A percentile compares a stretch with the other conserved stretches of the same genome.
Evolutionary conservation across 257 asterid species (phyloP).

Genomic region (Solanum rostratum): DNA sequence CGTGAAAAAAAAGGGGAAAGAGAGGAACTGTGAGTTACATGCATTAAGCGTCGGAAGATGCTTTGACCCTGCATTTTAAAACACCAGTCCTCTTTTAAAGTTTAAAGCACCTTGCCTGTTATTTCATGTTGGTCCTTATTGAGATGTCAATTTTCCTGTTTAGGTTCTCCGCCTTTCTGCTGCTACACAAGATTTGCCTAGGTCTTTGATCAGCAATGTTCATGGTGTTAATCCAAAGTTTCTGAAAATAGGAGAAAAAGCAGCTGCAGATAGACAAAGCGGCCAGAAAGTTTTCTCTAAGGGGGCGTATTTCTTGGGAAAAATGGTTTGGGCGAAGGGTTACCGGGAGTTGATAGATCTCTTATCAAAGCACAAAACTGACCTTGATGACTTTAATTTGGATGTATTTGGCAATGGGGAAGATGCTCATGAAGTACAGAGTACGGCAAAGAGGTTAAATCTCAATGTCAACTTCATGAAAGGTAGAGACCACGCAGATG

Average conservation of each 20-base stretch:
- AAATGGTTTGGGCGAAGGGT: slow-evolving; percentile 99
- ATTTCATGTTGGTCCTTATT: not conserved
- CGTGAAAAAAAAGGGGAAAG: not conserved
- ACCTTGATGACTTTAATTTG: slow-evolving; percentile 80
- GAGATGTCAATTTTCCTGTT: slow-evolving; percentile 1
- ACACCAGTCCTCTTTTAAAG: not conserved
- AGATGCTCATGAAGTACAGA: slow-evolving; percentile 93
- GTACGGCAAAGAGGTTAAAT: slow-evolving; percentile 65
- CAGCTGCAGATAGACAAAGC: slow-evolving; percentile 70
- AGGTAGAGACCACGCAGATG: slow-evolving; percentile 97
- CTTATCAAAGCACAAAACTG: slow-evolving; percentile 60
- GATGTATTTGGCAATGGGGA: slow-evolving; percentile 95
- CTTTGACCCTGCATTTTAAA: not conserved
- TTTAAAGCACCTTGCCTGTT: not conserved
- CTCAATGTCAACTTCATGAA: slow-evolving; percentile 82
- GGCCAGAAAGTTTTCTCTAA: slow-evolving; percentile 73
- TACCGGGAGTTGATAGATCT: slow-evolving; percentile 86
- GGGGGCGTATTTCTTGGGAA: slow-evolving; percentile 97
- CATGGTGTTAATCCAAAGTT: slow-evolving; percentile 97
- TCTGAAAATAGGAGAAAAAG: slow-evolving; percentile 72
- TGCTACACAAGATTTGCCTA: slow-evolving; percentile 92
- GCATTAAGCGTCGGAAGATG: not conserved
- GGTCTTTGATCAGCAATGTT: slow-evolving; percentile 78
- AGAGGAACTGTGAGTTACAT: not conserved
- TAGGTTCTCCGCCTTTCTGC: slow-evolving; percentile 97